Percentiles rank a stretch among this genome's conserved stretches.
These are phyloP conservation scores for Picochlorum sp. DNA, from an alignment of 139 green algal species.

Conservation along the genomic window DNA sequence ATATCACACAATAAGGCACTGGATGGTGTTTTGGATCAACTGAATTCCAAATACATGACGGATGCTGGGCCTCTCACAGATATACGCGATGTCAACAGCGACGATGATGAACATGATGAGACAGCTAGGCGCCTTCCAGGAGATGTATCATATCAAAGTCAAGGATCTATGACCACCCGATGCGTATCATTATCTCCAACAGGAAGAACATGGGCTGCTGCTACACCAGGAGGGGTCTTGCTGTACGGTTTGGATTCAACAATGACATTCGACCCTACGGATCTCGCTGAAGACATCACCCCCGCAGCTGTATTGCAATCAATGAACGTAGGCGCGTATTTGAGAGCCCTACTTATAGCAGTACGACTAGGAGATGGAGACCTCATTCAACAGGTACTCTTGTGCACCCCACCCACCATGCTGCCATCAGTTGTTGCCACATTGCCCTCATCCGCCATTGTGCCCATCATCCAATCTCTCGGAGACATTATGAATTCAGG, in stretches of 20 bases:
- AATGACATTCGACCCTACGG: constrained; percentile 86
- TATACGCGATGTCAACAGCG: constrained; percentile 51
- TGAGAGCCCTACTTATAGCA: constrained; percentile 68
- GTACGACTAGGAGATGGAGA: constrained; percentile 65
- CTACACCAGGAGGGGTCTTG: constrained; percentile 85
- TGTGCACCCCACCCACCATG: constrained; percentile 36
- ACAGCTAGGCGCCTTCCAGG: constrained; percentile 15
- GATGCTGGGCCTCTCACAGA: constrained; percentile 83
- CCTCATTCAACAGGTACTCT: constrained; percentile 49
- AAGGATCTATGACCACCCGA: constrained; percentile 23
- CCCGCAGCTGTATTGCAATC: constrained; percentile 46
- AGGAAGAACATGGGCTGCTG: constrained; percentile 74
- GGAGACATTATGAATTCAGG: constrained; percentile 46
- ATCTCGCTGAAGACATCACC: constrained; percentile 86
- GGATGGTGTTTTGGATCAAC: constrained; percentile 86
- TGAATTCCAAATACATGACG: constrained; percentile 86
- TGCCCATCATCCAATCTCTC: constrained; percentile 35
- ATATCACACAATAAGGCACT: constrained; percentile 68
- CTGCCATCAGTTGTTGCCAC: constrained; percentile 22
- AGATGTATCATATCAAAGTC: neutral
- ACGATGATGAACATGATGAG: constrained; percentile 38
- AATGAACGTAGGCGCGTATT: constrained; percentile 33
- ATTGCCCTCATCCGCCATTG: constrained; percentile 45
- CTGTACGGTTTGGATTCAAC: constrained; percentile 75
- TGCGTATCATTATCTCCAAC: constrained; percentile 77